Percentiles rank a stretch among this genome's conserved stretches.
These are phyloP conservation scores for Aspergillus pseudoterreus DNA, from an alignment of 2,329 filamentous ascomycete species.

Conservation along the genomic window DNA sequence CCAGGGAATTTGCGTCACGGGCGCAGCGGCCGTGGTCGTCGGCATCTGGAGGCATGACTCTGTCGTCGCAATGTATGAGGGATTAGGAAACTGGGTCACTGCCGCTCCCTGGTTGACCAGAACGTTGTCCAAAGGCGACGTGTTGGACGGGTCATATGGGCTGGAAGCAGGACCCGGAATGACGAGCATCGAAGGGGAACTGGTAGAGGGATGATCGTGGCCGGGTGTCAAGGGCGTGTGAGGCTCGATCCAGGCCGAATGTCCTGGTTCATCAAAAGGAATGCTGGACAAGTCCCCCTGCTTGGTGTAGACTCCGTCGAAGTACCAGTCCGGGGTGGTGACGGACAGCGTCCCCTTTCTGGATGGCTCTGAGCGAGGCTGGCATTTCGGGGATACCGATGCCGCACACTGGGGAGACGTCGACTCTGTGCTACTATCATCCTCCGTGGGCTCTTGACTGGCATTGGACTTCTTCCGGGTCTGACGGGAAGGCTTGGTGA, in stretches of 20 bases:
- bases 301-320: conserved; percentile 10
- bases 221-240: background rate
- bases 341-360: conserved; percentile 4
- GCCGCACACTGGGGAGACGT: conserved; percentile 12
- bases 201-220: conserved; percentile 5
- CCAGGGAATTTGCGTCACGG: conserved; percentile 13
- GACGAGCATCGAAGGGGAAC: conserved; percentile 9
- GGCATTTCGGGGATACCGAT: conserved; percentile 12
- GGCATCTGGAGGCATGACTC: conserved; percentile 27
- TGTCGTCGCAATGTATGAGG: conserved; percentile 24
- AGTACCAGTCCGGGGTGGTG: conserved; percentile 16
- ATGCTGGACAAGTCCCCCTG: conserved; percentile 8
- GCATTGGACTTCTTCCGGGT: conserved; percentile 37
- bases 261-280: conserved; percentile 6
- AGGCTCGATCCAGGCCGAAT: background rate
- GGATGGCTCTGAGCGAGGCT: conserved; percentile 7
- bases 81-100: conserved; percentile 20
- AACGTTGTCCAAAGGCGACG: conserved; percentile 23
- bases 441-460: conserved; percentile 13
- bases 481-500: conserved; percentile 43
- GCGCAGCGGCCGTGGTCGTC: conserved; percentile 17
- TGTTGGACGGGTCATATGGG: conserved; percentile 24
- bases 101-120: conserved; percentile 25
- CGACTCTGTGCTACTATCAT: conserved; percentile 20
- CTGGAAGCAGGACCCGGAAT: conserved; percentile 20